Conservation (phyloP, 495 filamentous ascomycete genomes). For the Neurospora sp. region DNA sequence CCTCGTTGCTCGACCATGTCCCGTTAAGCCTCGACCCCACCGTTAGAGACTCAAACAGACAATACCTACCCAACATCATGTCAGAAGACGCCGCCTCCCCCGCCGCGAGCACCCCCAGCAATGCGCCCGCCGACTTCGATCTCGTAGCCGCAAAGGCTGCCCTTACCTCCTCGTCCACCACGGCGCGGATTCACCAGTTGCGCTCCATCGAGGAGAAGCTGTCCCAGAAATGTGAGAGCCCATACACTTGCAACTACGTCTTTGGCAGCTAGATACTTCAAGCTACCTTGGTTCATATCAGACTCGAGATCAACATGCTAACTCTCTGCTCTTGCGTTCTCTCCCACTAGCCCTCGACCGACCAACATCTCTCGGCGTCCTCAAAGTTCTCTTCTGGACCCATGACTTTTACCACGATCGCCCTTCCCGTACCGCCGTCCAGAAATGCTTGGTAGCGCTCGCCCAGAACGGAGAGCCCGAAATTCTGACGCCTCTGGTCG, state of each 20-base stretch:
- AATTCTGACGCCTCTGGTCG: slow-evolving; percentile 49
- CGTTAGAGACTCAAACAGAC: neutral
- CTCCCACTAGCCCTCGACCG: slow-evolving; percentile 30
- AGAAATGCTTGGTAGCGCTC: slow-evolving; percentile 60
- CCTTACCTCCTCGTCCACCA: slow-evolving; percentile 41
- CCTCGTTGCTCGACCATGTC: slow-evolving; percentile 18
- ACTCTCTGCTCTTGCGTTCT: neutral
- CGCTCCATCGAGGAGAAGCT: slow-evolving; percentile 38
- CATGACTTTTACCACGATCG: slow-evolving; percentile 83
- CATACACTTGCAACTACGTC: neutral
- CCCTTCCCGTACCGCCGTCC: slow-evolving; percentile 67
- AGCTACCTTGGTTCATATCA: neutral
- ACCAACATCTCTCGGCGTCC: slow-evolving; percentile 28
- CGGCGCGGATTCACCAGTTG: slow-evolving; percentile 31
- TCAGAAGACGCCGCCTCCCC: slow-evolving; percentile 26
- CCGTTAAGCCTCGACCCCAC: neutral
- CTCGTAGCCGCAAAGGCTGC: slow-evolving; percentile 23
- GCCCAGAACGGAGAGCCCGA: slow-evolving; percentile 44
- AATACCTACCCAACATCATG: slow-evolving; percentile 28
- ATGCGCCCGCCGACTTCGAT: slow-evolving; percentile 26
- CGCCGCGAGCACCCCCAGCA: slow-evolving; percentile 5
- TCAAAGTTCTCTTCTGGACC: slow-evolving; percentile 70
- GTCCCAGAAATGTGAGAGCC: slow-evolving; percentile 31
- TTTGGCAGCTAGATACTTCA: neutral
- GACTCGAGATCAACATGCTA: neutral